phyloP scores from a whole-genome alignment of 306 rosid genomes.

The Rubus idaeus region DNA sequence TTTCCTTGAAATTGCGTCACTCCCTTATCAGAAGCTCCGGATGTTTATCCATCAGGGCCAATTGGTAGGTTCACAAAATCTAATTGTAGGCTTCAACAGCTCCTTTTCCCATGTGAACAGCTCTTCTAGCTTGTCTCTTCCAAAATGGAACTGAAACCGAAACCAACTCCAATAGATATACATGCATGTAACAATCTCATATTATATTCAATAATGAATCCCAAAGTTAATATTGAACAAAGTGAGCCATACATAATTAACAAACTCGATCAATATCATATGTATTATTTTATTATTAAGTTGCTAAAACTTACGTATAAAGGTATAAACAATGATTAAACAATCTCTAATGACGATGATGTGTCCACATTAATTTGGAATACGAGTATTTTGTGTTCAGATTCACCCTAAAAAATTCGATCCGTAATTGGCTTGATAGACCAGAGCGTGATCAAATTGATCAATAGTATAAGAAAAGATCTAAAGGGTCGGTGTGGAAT shows the following conservation, averaged over 20 bases:
- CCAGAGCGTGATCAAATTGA: too few relatives aligned
- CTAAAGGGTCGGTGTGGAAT: neutral
- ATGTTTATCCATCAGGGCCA: slow-evolving; percentile 5
- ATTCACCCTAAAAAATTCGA: too few relatives aligned
- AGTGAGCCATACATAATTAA: too few relatives aligned
- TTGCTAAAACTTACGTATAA: too few relatives aligned
- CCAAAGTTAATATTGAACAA: neutral
- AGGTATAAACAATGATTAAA: too few relatives aligned
- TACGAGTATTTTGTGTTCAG: too few relatives aligned
- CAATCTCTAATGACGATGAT: too few relatives aligned
- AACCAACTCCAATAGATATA: neutral
- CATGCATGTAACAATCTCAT: too few relatives aligned
- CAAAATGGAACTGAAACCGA: neutral
- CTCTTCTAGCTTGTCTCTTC: neutral
- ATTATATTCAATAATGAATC: neutral
- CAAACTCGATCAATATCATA: too few relatives aligned
- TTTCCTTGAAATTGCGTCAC: neutral
- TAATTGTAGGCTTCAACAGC: neutral
- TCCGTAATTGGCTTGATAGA: too few relatives aligned
- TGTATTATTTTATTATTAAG: too few relatives aligned
- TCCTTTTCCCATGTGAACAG: neutral
- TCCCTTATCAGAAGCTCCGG: neutral
- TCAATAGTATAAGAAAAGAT: neutral
- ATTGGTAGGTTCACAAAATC: neutral
- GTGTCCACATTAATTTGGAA: too few relatives aligned